These are phyloP conservation scores for Nicotiana paniculata DNA, from an alignment of 257 asterid genomes.

Conservation along the genomic window DNA sequence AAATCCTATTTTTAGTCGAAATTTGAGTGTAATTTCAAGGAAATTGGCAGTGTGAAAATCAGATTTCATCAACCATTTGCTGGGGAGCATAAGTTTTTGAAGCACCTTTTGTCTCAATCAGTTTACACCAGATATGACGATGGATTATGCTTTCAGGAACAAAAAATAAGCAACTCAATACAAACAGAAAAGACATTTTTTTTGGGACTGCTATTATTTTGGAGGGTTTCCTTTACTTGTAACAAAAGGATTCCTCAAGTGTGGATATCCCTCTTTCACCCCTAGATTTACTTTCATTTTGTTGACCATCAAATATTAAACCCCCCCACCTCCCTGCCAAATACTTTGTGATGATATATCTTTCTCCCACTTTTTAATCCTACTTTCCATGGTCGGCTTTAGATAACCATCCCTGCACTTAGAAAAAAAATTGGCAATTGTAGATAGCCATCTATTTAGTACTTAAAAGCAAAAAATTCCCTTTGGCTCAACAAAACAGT, in stretches of 20 bases:
- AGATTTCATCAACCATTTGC: not conserved
- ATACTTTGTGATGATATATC: not conserved
- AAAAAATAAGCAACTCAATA: not conserved
- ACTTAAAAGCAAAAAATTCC: constrained; percentile 19
- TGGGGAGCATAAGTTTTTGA: not conserved
- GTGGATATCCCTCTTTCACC: constrained; percentile 8
- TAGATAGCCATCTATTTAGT: constrained; percentile 11
- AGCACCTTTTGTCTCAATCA: not conserved
- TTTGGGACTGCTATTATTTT: not conserved
- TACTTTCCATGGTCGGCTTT: constrained; percentile 7
- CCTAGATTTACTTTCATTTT: constrained; percentile 8
- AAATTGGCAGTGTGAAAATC: not conserved
- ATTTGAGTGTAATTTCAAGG: not conserved
- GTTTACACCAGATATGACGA: not conserved
- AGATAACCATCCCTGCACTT: constrained; percentile 8
- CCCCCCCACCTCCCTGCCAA: not conserved
- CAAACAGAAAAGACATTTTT: not conserved
- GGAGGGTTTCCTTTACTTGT: not conserved
- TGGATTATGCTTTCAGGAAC: not conserved
- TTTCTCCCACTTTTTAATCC: constrained; percentile 2
- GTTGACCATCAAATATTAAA: constrained; percentile 3
- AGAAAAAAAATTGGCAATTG: not conserved
- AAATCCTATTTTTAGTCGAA: no score
- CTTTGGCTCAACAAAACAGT: constrained; percentile 25
- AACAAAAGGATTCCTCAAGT: constrained; percentile 3